Evolutionary conservation across 2,329 filamentous ascomycete species (phyloP), one percentile per base, ranked within the genome.

Genomic region (Arthrobotrys pseudoclavata): DNA sequence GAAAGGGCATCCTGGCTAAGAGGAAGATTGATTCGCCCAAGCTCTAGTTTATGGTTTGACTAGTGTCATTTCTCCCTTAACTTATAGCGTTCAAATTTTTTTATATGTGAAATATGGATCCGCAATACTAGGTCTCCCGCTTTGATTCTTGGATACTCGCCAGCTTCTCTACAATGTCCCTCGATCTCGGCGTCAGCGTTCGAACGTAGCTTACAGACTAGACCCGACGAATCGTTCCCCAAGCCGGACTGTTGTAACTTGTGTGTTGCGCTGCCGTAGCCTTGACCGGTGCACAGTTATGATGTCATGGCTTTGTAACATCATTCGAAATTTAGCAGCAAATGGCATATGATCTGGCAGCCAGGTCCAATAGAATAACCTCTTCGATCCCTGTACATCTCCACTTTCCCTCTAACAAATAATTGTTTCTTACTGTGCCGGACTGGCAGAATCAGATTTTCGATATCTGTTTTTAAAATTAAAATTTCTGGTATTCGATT

Each of bases 1-100:
- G 40, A 34, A 53, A 71, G 31, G 74, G 74, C 2, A 68, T 67
- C 7, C 61, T 77, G 34, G 74, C 37, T 15, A 71, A 42, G 31
- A 77, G 18, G 53, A 63, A 42, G 37, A 29, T 48, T 29, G 62
- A 57, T 48, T 62, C 61, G 12, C 12, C 74, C 10, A 71, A 50
- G 55, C 74, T 77, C 1, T 76, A 60, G 29, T 34, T 34, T 18
- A 22, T 57, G 37, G 22, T 52, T n/a, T 60, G 31, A 40, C 52
- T 10, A 31, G 24, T 60, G 15, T 34, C n/a, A 34, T 34, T 34
- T 29, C 7, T 29, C 3, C 29, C 29, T 29, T 29, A 7, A 7
- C n/a, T n/a, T 37, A 26, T 22, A 37, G 52, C n/a, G 29, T 13
- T n/a, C n/a, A n/a, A n/a, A n/a, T n/a, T n/a, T n/a, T n/a, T n/a